phyloP scores from a whole-genome alignment of 2,329 filamentous ascomycete genomes.

The Fusarium aywerte region DNA sequence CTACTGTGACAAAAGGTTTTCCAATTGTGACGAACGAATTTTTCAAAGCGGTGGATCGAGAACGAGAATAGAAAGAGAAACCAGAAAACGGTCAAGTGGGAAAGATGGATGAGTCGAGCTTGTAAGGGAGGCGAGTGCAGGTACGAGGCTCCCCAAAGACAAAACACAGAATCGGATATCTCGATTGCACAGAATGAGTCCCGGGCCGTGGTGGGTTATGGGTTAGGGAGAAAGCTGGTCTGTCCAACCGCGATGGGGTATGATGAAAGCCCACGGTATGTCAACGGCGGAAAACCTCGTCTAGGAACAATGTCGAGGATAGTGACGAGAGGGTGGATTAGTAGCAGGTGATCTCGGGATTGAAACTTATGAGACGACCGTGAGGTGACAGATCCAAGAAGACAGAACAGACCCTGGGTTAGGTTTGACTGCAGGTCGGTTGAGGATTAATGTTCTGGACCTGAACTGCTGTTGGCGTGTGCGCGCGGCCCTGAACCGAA shows the following conservation, averaged over 20 bases:
- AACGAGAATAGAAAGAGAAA: conserved; percentile 13
- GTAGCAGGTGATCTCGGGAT: conserved; percentile 41
- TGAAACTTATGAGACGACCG: conserved; percentile 42
- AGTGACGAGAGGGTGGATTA: conserved; percentile 24
- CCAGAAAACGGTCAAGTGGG: conserved; percentile 10
- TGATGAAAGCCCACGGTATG: conserved; percentile 26
- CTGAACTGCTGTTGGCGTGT: conserved; percentile 36
- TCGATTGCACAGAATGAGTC: conserved; percentile 39
- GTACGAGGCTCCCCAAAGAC: conserved; percentile 34
- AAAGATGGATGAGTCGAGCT: conserved; percentile 20
- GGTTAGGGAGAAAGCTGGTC: conserved; percentile 16
- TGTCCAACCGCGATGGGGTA: conserved; percentile 36
- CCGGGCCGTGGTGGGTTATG: conserved; percentile 28
- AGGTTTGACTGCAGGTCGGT: conserved; percentile 38
- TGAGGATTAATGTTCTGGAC: conserved; percentile 42
- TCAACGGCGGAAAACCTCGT: conserved; percentile 35
- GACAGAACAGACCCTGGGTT: conserved; percentile 20
- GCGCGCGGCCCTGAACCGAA: conserved; percentile 27
- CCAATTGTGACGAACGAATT: conserved; percentile 25
- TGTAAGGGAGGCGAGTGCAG: conserved; percentile 30
- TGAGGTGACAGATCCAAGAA: conserved; percentile 40
- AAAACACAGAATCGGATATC: conserved; percentile 41
- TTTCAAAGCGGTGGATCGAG: conserved; percentile 6
- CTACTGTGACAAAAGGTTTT: conserved; percentile 17
- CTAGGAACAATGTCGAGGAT: conserved; percentile 32